phyloP scores from a whole-genome alignment of 148 eudicot species.

The Heliamphora exappendiculata region DNA sequence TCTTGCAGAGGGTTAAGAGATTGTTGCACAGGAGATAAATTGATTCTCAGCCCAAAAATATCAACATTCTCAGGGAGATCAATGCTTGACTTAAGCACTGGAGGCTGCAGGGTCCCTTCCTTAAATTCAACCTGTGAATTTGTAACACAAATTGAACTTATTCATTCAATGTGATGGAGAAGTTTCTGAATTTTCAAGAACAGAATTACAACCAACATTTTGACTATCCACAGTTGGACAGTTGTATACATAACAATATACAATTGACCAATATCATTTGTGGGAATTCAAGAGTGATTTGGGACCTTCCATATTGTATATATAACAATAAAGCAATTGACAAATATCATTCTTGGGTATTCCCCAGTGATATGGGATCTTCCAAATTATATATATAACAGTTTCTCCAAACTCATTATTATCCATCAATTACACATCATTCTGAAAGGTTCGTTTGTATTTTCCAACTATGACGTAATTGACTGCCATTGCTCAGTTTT shows the following conservation, averaged over 20 bases:
- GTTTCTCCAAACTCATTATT: background rate
- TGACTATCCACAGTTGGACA: no score
- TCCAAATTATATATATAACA: no score
- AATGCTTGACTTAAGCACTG: slow-evolving; percentile 71
- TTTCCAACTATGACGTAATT: background rate
- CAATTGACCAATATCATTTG: no score
- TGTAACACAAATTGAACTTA: background rate
- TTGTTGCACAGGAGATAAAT: slow-evolving; percentile 67
- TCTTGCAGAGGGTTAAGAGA: slow-evolving; percentile 69
- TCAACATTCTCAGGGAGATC: slow-evolving; percentile 70
- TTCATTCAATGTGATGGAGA: background rate
- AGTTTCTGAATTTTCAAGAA: background rate
- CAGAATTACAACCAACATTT: background rate
- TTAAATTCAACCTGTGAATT: slow-evolving; percentile 69
- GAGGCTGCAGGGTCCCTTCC: slow-evolving; percentile 82
- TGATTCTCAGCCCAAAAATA: slow-evolving; percentile 70
- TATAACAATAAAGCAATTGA: no score
- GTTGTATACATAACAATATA: no score
- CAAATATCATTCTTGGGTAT: background rate
- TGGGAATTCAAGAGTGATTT: no score
- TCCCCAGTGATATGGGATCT: background rate
- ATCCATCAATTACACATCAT: background rate
- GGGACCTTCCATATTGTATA: no score
- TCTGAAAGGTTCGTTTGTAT: background rate
- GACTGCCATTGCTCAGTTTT: background rate